Evolutionary conservation across 192 early-diverging fungal genomes (phyloP).

Genomic region (Podila horticola): DNA sequence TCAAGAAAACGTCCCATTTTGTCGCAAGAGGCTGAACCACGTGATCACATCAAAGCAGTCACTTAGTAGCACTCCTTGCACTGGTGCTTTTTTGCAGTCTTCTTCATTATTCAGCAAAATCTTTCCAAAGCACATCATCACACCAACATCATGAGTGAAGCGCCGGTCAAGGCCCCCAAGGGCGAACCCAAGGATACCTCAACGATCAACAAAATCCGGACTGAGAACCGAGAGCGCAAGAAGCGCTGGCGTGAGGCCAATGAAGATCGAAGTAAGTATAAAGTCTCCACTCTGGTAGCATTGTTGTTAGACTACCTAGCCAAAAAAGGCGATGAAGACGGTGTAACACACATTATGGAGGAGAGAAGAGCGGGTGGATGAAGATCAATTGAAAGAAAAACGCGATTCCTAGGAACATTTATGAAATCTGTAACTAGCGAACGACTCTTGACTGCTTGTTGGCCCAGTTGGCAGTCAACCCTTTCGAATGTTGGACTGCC

Average conservation of each 20-base stretch:
- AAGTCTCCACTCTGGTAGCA: neutral
- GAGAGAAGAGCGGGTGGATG: no score
- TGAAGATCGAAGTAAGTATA: conserved; percentile 62
- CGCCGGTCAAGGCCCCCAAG: neutral
- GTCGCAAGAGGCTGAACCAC: no score
- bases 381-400: neutral
- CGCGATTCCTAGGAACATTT: neutral
- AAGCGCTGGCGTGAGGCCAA: conserved; percentile 63
- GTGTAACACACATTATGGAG: no score
- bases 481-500: neutral
- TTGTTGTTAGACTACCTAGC: no score
- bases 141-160: neutral
- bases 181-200: neutral
- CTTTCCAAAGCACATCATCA: neutral
- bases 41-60: neutral
- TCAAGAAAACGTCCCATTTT: no score
- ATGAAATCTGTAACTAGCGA: neutral
- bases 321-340: no score
- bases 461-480: conserved; percentile 15
- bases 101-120: neutral
- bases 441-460: neutral
- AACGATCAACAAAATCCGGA: conserved; percentile 48
- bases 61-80: no score
- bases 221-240: conserved; percentile 63
- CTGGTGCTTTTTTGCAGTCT: no score